Evolutionary conservation across 2,329 filamentous ascomycete genomes (phyloP).

Genomic region (Aspergillus hortae): DNA sequence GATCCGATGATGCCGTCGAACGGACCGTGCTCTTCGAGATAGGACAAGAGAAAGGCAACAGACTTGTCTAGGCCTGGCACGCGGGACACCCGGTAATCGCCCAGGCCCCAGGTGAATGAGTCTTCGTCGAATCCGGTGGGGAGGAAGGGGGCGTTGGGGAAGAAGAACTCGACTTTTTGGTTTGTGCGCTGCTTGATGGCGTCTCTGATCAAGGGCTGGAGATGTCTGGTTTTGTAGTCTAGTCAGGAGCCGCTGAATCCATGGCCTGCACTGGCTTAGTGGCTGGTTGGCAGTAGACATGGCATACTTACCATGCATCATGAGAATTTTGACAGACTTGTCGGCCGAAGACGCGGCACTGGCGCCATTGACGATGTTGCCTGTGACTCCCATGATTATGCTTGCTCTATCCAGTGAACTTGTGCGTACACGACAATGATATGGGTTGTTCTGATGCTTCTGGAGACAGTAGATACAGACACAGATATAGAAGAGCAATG

Average conservation of each 20-base stretch:
- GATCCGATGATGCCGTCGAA: slow-evolving; percentile 2
- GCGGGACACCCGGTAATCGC: background rate
- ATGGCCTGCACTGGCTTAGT: background rate
- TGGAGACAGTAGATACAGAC: no score
- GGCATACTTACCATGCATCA: background rate
- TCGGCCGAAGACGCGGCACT: no score
- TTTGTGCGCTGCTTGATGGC: background rate
- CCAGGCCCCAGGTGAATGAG: background rate
- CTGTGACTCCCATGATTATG: no score
- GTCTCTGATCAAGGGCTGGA: background rate
- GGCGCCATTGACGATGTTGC: no score
- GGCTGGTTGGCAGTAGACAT: background rate
- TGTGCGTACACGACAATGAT: no score
- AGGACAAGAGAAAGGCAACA: background rate
- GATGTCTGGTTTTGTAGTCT: background rate
- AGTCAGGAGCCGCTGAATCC: background rate
- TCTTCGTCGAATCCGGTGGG: background rate
- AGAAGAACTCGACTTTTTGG: background rate
- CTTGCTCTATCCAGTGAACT: no score
- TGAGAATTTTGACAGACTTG: background rate
- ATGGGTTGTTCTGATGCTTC: no score
- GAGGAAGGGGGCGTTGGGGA: slow-evolving; percentile 1
- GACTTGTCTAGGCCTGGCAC: background rate
- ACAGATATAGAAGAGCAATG: no score
- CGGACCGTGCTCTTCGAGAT: slow-evolving; percentile 1